Percentiles rank a stretch among this genome's conserved stretches.
Evolutionary conservation across 2,329 filamentous ascomycete genomes (phyloP).

Genomic region (Arthroderma sp.): DNA sequence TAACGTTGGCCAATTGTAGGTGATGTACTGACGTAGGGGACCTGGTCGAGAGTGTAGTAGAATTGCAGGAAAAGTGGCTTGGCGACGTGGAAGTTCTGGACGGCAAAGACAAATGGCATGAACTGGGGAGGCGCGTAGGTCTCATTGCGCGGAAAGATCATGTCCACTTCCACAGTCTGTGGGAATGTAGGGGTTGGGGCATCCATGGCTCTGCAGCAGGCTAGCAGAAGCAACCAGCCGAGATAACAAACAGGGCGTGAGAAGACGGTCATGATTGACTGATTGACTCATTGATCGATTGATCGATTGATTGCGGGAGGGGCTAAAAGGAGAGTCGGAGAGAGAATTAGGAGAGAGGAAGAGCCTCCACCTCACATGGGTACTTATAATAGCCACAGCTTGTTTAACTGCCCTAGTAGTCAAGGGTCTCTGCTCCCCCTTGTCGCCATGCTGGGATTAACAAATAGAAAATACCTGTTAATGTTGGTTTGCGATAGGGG

Average conservation of each 20-base stretch:
- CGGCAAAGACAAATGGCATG: slow-evolving; percentile 8
- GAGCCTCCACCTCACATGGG: neutral
- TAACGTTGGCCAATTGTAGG: neutral
- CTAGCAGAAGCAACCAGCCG: neutral
- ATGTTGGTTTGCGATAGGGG: neutral
- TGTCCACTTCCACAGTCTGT: slow-evolving; percentile 6
- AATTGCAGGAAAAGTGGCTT: neutral
- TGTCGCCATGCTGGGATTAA: neutral
- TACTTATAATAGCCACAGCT: neutral
- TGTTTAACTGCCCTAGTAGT: neutral
- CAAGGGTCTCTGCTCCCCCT: no score
- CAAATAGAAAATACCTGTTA: neutral
- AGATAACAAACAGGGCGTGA: neutral
- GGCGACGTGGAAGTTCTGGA: slow-evolving; percentile 3
- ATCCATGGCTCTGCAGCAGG: neutral
- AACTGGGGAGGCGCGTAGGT: slow-evolving; percentile 2
- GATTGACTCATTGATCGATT: no score
- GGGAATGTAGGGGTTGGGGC: neutral
- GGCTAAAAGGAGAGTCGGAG: neutral
- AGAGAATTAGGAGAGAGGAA: neutral
- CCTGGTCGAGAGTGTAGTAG: neutral
- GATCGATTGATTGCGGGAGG: no score
- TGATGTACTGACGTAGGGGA: neutral
- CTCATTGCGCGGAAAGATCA: slow-evolving; percentile 9
- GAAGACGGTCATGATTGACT: no score